Evolutionary conservation across 805 yeast species (phyloP), one percentile per base, ranked within the genome.

Genomic region (Groenewaldozyma tartarivorans): DNA sequence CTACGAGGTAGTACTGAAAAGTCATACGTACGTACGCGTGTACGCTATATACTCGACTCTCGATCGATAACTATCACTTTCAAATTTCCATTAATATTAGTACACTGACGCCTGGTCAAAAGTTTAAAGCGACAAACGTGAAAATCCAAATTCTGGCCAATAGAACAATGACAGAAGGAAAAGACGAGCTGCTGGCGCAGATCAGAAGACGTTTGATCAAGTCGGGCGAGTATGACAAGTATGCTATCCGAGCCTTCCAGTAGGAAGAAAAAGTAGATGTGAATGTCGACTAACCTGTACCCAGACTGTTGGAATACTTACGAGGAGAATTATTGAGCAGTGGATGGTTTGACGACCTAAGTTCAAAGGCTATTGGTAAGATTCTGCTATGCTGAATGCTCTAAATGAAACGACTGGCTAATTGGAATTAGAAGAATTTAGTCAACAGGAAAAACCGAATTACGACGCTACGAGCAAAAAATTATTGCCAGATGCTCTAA

Each of bases 291-390:
- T 16, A n/a, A 27, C 17, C 13, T 17, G 16, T n/a, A 24, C 7
- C 15, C 37, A 50, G 50, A 39, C 44, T 49, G 38, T 49, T 38
- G 45, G 47, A 30, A 40, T 40, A 19, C 27, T 48, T 88, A 44
- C 75, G 76, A 50, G 69, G 78, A 41, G 75, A 74, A 52, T 69
- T 88, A 7, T 71, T 77, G 39, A 81, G 82, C 54, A 71, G 80
- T 1, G 96, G 96, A 4, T 88, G 96, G 96, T 76, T 75, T 45
- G 94, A 85, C 50, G 70, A 79, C 41, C 77, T 88, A 20, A 68
- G 75, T 35, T 71, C 69, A 31, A 50, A 81, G 33, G 81, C 94
- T 46, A 44, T 72, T 61, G 57, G 71, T 71, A 54, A 45, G 59
- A 52, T 47, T 17, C 11, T 4, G n/a, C n/a, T n/a, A n/a, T n/a